Evolutionary conservation across 768 basidiomycete species (phyloP), one percentile per base, ranked within the genome.

Genomic region (Amanita molliuscula): DNA sequence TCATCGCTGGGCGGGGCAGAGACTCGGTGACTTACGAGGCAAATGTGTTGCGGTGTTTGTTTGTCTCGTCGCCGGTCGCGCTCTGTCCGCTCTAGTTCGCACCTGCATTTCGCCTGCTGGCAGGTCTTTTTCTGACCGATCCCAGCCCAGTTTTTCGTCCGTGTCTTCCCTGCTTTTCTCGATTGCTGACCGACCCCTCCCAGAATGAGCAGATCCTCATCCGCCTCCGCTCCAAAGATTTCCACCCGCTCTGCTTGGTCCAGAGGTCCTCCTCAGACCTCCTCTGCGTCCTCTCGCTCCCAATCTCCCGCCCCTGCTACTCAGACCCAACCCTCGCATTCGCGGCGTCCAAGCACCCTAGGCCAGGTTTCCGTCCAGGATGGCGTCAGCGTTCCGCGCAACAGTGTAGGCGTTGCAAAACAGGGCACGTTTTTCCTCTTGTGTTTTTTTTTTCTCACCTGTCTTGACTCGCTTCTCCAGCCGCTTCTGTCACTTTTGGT

Each of bases 151-250:
- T 61, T 67, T 69, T 72, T 74, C 73, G 72, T 73, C 54, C 54
- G 68, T 65, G 60, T 43, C 48, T 52, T 47, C 44, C 48, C 38
- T 18, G 59, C 28, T 43, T 43, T 35, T 37, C 46, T 44, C n/a
- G n/a, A 35, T n/a, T 26, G 38, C 57, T 53, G 57, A 51, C 55
- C 58, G 54, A 48, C 31, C 52, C 51, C 29, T 23, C 46, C 6
- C 56, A 89, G 87, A 89, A 94, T 94, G 91, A 94, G 88, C 88
- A 92, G 84, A 83, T 79, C 79, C 71, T 81, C 86, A 58, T 78
- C 83, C 67, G 74, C 79, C 67, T 72, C 84, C 67, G 72, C 71
- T 72, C 66, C 78, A 71, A 84, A 83, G 79, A 82, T 71, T 73
- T 76, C 77, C 68, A 66, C 79, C 71, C 79, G 81, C 76, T 90